These are phyloP conservation scores for Wallacemonas collosoma DNA, from an alignment of 208 protist species.

Conservation along the genomic window DNA sequence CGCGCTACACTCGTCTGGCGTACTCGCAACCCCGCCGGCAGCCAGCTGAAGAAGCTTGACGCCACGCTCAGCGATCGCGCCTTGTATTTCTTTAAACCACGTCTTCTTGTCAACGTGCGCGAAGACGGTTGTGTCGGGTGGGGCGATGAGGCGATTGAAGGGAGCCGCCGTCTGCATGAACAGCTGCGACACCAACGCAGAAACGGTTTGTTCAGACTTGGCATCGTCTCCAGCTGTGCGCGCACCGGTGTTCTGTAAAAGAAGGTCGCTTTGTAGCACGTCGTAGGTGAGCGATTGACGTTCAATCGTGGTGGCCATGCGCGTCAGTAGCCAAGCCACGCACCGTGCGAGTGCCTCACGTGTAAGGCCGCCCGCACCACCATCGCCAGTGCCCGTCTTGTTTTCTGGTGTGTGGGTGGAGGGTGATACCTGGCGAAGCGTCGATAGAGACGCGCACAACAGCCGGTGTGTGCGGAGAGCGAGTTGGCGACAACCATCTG, in stretches of 20 bases:
- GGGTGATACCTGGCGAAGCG: slow-evolving; percentile 25
- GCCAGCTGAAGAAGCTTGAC: slow-evolving; percentile 26
- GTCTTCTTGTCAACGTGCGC: slow-evolving; percentile 36
- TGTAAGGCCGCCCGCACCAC: slow-evolving; percentile 36
- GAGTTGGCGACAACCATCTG: slow-evolving; percentile 37
- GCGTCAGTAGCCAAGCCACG: slow-evolving; percentile 53
- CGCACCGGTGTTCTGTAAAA: neutral
- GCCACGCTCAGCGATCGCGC: slow-evolving; percentile 33
- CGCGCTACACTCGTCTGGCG: no score
- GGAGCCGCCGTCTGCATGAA: slow-evolving; percentile 56
- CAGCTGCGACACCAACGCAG: slow-evolving; percentile 51
- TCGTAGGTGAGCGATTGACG: slow-evolving; percentile 44
- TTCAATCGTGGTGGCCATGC: slow-evolving; percentile 48
- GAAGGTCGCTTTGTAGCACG: slow-evolving; percentile 40
- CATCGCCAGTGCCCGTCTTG: neutral
- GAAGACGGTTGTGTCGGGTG: slow-evolving; percentile 50
- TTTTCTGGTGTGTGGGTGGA: neutral
- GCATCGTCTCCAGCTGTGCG: no score
- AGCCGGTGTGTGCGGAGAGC: slow-evolving; percentile 42
- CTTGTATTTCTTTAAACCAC: slow-evolving; percentile 42
- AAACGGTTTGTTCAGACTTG: slow-evolving; percentile 2
- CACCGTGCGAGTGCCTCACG: slow-evolving; percentile 69
- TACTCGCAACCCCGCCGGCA: slow-evolving; percentile 4
- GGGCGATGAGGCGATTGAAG: slow-evolving; percentile 76
- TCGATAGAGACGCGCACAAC: slow-evolving; percentile 44